phyloP scores from a whole-genome alignment of 352 stramenopile species.

The Globisporangium irregulare region DNA sequence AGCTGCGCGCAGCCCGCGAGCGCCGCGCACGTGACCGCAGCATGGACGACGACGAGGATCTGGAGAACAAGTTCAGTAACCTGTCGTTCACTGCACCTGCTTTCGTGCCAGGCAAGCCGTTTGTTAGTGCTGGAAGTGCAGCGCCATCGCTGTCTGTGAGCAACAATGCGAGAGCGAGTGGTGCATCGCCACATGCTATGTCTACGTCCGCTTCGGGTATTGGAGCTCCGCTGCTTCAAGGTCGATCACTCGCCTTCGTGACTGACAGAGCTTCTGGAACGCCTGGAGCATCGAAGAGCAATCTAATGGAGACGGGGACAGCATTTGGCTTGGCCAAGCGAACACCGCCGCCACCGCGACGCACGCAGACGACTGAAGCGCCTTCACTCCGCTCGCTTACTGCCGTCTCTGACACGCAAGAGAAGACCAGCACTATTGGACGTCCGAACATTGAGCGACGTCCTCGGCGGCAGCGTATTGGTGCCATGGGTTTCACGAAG shows the following conservation, averaged over 20 bases:
- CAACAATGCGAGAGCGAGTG: background rate
- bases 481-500: slow-evolving; percentile 39
- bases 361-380: slow-evolving; percentile 1
- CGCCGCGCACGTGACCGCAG: slow-evolving; percentile 57
- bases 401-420: slow-evolving; percentile 8
- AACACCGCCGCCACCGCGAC: slow-evolving; percentile 3
- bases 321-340: slow-evolving; percentile 8
- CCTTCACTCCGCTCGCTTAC: slow-evolving; percentile 6
- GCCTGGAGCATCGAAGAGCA: slow-evolving; percentile 15
- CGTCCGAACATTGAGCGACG: slow-evolving; percentile 26
- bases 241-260: slow-evolving; percentile 52
- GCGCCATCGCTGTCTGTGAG: slow-evolving; percentile 1
- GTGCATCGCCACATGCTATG: background rate
- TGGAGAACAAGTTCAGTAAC: slow-evolving; percentile 64
- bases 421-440: slow-evolving; percentile 4
- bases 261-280: slow-evolving; percentile 30
- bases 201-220: background rate
- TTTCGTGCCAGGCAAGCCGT: slow-evolving; percentile 39
- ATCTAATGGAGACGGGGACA: slow-evolving; percentile 9
- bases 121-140: slow-evolving; percentile 10
- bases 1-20: slow-evolving; percentile 57
- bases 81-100: slow-evolving; percentile 48
- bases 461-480: slow-evolving; percentile 52
- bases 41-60: slow-evolving; percentile 51
- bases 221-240: slow-evolving; percentile 11